Percentiles rank a stretch among this genome's conserved stretches.
Evolutionary conservation across 352 stramenopile species (phyloP).

Genomic region (Phytophthora brassicae): DNA sequence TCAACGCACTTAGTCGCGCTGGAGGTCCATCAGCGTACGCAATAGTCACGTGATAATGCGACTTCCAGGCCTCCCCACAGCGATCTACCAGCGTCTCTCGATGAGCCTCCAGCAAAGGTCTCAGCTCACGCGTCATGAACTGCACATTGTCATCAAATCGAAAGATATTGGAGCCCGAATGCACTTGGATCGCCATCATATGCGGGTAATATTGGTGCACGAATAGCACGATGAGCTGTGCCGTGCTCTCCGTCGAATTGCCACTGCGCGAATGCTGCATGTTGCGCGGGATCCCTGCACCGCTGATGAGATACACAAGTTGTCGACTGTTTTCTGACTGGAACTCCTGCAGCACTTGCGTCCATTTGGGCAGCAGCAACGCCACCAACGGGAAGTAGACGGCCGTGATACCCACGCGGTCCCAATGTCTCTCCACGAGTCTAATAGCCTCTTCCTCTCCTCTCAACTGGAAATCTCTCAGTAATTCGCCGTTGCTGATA

Average conservation of each 20-base stretch:
- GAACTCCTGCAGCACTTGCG: slow-evolving; percentile 72
- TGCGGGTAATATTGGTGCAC: slow-evolving; percentile 91
- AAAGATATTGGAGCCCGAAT: slow-evolving; percentile 97
- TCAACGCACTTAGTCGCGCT: slow-evolving; percentile 95
- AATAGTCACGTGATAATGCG: slow-evolving; percentile 95
- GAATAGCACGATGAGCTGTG: slow-evolving; percentile 93
- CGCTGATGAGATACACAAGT: slow-evolving; percentile 96
- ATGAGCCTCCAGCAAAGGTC: slow-evolving; percentile 93
- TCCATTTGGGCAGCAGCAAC: slow-evolving; percentile 94
- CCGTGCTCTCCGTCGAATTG: slow-evolving; percentile 96
- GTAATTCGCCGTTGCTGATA: slow-evolving; percentile 35
- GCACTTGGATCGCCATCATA: slow-evolving; percentile 93
- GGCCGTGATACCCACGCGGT: slow-evolving; percentile 68
- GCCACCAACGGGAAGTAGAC: slow-evolving; percentile 97
- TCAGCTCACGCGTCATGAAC: slow-evolving; percentile 96
- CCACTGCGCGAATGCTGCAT: slow-evolving; percentile 87
- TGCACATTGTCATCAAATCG: slow-evolving; percentile 95
- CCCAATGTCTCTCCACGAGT: slow-evolving; percentile 69
- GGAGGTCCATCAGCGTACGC: slow-evolving; percentile 96
- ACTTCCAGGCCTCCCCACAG: slow-evolving; percentile 92
- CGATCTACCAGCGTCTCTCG: slow-evolving; percentile 91
- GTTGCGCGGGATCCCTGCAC: slow-evolving; percentile 95
- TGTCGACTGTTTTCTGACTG: slow-evolving; percentile 82
- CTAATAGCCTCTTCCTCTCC: slow-evolving; percentile 57
- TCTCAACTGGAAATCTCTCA: slow-evolving; percentile 71